A percentile compares a stretch with the other conserved stretches of the same genome.
Conservation (phyloP, 805 yeast species). For the Barnettozyma salicaria region DNA sequence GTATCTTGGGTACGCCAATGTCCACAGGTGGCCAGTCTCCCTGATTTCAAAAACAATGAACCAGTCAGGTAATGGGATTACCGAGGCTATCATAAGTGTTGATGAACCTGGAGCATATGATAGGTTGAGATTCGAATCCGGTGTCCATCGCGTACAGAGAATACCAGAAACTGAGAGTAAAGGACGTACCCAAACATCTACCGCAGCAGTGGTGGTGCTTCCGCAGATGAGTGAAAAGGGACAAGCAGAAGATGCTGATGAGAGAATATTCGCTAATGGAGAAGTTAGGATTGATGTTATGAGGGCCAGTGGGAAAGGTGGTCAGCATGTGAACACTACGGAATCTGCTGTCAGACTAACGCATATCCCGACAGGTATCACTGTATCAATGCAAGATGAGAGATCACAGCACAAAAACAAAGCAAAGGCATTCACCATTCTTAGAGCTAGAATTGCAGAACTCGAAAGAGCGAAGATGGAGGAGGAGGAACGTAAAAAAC, state of each 20-base stretch:
- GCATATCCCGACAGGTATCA: conserved; percentile 86
- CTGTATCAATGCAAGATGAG: conserved; percentile 89
- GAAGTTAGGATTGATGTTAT: conserved; percentile 94
- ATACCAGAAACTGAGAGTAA: conserved; percentile 90
- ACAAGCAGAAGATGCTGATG: conserved; percentile 43
- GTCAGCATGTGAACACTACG: conserved; percentile 96
- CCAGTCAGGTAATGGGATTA: conserved; percentile 58
- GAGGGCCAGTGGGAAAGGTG: conserved; percentile 97
- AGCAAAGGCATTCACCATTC: conserved; percentile 81
- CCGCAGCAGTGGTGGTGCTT: conserved; percentile 90
- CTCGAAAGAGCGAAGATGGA: conserved; percentile 60
- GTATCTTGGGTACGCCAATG: conserved; percentile 69
- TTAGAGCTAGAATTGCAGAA: conserved; percentile 82
- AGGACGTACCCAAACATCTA: conserved; percentile 92
- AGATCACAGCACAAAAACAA: conserved; percentile 92
- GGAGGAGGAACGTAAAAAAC: conserved; percentile 54
- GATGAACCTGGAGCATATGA: conserved; percentile 76
- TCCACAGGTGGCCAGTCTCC: conserved; percentile 60
- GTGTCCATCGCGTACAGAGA: conserved; percentile 94
- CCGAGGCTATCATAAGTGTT: conserved; percentile 70
- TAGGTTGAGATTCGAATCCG: conserved; percentile 75
- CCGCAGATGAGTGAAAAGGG: conserved; percentile 68
- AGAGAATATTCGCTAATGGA: conserved; percentile 72
- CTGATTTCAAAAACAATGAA: conserved; percentile 52
- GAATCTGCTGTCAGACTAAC: conserved; percentile 94